phyloP scores from a whole-genome alignment of 352 stramenopile genomes.

The Globisporangium paddicum region DNA sequence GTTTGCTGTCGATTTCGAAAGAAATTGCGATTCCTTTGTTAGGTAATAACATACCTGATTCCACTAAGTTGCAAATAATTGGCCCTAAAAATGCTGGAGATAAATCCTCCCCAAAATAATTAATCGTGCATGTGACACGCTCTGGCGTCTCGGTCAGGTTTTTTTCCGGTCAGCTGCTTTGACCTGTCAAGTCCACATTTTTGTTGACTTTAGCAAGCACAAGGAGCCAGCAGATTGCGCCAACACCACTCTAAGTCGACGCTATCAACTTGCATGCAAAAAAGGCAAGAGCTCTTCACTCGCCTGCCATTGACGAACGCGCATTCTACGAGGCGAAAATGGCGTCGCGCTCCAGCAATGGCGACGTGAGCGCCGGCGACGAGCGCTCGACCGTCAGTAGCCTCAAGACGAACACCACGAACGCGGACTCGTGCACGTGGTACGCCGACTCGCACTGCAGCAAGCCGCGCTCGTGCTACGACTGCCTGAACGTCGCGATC shows the following conservation, averaged over 20 bases:
- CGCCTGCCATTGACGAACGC: not conserved
- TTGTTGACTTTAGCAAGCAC: not conserved
- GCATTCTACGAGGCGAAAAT: not conserved
- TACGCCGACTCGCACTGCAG: constrained; percentile 22
- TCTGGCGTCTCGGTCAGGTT: not conserved
- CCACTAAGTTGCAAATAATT: too few relatives aligned
- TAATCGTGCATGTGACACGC: not conserved
- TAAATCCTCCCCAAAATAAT: too few relatives aligned
- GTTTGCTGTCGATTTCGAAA: too few relatives aligned
- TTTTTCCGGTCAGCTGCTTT: not conserved
- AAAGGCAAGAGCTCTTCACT: not conserved
- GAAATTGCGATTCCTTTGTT: too few relatives aligned
- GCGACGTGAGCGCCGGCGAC: constrained; percentile 1
- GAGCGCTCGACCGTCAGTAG: not conserved
- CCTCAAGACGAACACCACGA: constrained; percentile 21
- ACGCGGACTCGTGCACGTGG: constrained; percentile 31
- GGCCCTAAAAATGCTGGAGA: too few relatives aligned
- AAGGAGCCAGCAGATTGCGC: not conserved
- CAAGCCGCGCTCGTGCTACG: constrained; percentile 44
- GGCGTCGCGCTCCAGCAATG: not conserved
- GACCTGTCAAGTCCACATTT: not conserved
- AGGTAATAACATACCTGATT: too few relatives aligned
- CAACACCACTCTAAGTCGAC: not conserved
- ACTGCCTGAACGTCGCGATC: constrained; percentile 47
- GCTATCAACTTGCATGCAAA: not conserved